A percentile compares a stretch with the other conserved stretches of the same genome.
Conservation (phyloP, 2,329 filamentous ascomycete species). For the Monosporascus sp. region DNA sequence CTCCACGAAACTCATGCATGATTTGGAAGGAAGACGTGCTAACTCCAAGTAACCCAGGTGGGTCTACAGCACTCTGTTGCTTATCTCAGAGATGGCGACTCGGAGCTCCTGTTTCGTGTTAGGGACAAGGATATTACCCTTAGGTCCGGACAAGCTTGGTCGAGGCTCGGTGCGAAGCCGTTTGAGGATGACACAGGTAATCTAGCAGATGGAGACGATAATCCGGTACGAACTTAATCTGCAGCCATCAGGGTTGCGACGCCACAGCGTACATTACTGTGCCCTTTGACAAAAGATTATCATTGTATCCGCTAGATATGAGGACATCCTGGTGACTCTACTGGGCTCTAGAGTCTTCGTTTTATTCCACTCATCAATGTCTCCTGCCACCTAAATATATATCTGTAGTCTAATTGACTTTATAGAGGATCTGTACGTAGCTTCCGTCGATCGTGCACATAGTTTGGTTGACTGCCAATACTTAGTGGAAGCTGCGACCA, state of each 20-base stretch:
- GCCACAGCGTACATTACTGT: too few species aligned
- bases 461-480: neutral
- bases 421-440: too few species aligned
- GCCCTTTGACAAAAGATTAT: too few species aligned
- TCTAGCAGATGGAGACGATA: neutral
- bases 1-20: too few species aligned
- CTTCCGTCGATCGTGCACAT: neutral
- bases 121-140: conserved; percentile 39
- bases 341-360: too few species aligned
- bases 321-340: too few species aligned
- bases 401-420: too few species aligned
- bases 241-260: neutral
- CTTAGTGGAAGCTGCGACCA: neutral
- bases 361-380: too few species aligned
- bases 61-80: conserved; percentile 34
- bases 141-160: conserved; percentile 38
- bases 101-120: conserved; percentile 35
- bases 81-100: conserved; percentile 36
- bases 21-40: conserved; percentile 1
- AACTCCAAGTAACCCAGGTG: conserved; percentile 22
- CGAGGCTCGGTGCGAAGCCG: conserved; percentile 36
- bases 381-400: too few species aligned
- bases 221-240: neutral
- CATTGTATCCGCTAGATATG: too few species aligned
- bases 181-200: conserved; percentile 31